These are phyloP conservation scores for Thermochaetoides thermophila DNA, from an alignment of 495 filamentous ascomycete genomes.

Conservation along the genomic window DNA sequence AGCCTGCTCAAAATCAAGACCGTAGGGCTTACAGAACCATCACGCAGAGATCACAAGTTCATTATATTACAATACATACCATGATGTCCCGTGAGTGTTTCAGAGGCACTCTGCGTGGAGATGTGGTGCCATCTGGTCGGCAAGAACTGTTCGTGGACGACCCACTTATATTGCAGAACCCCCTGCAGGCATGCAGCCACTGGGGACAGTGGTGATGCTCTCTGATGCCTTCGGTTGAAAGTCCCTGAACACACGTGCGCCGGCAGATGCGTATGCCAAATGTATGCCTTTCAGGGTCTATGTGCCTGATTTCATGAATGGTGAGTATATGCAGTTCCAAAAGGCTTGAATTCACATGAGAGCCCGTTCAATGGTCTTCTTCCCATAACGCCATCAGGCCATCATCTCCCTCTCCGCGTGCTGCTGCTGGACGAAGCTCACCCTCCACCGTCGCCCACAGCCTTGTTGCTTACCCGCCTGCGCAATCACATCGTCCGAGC, in stretches of 20 bases:
- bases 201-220: constrained; percentile 39
- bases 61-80: constrained; percentile 6
- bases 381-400: not conserved
- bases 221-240: constrained; percentile 46
- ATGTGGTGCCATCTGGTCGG: constrained; percentile 14
- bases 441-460: not conserved
- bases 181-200: constrained; percentile 14
- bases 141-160: constrained; percentile 31
- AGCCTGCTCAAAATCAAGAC: too few species aligned
- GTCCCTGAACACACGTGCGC: constrained; percentile 35
- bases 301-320: constrained; percentile 46
- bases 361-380: too few species aligned
- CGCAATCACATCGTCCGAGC: too few species aligned
- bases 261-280: constrained; percentile 39
- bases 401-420: constrained; percentile 4
- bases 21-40: too few species aligned
- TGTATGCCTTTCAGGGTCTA: constrained; percentile 35
- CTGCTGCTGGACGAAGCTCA: constrained; percentile 3
- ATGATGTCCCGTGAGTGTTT: constrained; percentile 17
- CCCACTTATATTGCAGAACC: constrained; percentile 33
- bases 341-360: too few species aligned
- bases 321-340: constrained; percentile 19
- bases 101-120: constrained; percentile 16
- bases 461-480: constrained; percentile 1
- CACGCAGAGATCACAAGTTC: too few species aligned